Conservation (phyloP, 2,329 filamentous ascomycete genomes). For the Aureobasidium mangrovei region DNA sequence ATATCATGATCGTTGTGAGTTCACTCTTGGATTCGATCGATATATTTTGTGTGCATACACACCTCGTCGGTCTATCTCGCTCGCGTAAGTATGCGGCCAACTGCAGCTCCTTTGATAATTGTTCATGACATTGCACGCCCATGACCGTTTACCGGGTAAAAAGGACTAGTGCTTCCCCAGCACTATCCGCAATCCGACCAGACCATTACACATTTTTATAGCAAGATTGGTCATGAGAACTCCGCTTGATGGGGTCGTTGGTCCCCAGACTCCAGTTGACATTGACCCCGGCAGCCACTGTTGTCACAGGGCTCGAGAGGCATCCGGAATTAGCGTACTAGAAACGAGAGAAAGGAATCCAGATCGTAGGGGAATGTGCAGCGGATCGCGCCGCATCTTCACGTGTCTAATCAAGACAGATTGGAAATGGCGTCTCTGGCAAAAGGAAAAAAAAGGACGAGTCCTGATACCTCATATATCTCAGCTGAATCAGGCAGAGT, state of each 20-base stretch:
- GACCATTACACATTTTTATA: slow-evolving; percentile 5
- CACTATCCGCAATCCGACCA: slow-evolving; percentile 4
- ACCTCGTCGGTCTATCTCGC: neutral
- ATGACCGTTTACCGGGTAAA: slow-evolving; percentile 7
- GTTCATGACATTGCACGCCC: neutral
- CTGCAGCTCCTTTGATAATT: neutral
- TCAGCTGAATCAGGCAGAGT: neutral
- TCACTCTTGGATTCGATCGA: neutral
- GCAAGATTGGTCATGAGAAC: slow-evolving; percentile 6
- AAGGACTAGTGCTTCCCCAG: slow-evolving; percentile 7
- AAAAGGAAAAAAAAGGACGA: no score
- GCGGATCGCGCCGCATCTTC: neutral
- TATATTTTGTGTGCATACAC: neutral
- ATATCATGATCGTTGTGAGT: neutral
- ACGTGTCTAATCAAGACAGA: no score
- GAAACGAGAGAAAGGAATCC: neutral
- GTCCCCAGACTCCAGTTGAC: slow-evolving; percentile 8
- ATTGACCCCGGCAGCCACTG: neutral
- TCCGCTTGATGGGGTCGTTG: neutral
- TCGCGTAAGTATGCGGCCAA: neutral
- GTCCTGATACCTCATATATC: neutral
- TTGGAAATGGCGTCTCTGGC: no score
- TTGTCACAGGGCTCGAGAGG: neutral
- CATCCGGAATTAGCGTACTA: neutral
- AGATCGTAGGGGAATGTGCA: neutral